Conservation (phyloP, 73 alveolate genomes). For the Loxodes magnus region DNA sequence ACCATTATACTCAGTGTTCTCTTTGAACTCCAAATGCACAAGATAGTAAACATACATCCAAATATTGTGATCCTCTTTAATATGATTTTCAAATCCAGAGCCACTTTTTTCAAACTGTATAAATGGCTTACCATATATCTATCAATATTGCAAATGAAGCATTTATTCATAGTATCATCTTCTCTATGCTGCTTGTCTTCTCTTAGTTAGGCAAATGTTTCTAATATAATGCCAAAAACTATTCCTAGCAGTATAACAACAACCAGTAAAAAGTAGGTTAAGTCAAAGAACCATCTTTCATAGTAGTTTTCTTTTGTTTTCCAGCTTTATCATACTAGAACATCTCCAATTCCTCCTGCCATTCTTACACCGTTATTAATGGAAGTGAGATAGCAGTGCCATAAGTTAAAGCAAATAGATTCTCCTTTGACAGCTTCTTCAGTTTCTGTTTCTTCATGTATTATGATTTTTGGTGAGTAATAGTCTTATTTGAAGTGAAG, state of each 20-base stretch:
- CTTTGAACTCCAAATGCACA: too few relatives aligned
- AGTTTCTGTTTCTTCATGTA: constrained; percentile 39
- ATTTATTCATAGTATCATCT: constrained; percentile 39
- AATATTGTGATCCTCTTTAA: constrained; percentile 41
- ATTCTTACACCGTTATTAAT: constrained; percentile 59
- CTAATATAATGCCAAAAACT: constrained; percentile 59
- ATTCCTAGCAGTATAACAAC: constrained; percentile 48
- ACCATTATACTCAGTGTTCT: too few relatives aligned
- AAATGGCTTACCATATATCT: too few relatives aligned
- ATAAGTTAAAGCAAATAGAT: constrained; percentile 26
- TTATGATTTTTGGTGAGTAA: too few relatives aligned
- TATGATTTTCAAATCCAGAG: constrained; percentile 56
- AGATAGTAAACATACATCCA: constrained; percentile 43
- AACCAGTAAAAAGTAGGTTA: constrained; percentile 30
- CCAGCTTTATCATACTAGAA: constrained; percentile 12
- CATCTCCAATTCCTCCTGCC: constrained; percentile 60
- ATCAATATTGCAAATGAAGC: constrained; percentile 59
- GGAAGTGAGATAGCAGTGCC: too few relatives aligned
- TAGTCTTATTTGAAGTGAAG: constrained; percentile 44
- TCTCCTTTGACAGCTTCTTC: constrained; percentile 28
- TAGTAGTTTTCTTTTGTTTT: constrained; percentile 15
- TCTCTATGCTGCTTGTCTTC: constrained; percentile 39
- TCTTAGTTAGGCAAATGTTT: constrained; percentile 61
- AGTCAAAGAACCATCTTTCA: constrained; percentile 34
- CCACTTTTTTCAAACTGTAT: constrained; percentile 64